These are phyloP conservation scores for Coleophoma eucalyptorum DNA, from an alignment of 2,329 filamentous ascomycete species.

Conservation along the genomic window DNA sequence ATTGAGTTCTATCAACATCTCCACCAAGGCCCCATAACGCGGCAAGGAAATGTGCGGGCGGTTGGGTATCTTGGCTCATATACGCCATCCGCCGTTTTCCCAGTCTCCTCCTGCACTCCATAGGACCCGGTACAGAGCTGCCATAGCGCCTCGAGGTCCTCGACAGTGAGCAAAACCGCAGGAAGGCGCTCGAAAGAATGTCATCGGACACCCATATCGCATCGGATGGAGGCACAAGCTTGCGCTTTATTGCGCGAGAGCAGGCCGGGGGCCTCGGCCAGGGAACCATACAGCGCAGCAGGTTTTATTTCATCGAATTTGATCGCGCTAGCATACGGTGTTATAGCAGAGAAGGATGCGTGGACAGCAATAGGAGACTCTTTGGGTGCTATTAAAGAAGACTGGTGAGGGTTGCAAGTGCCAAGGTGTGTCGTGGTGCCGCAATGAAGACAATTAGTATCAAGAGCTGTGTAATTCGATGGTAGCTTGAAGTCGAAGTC, in stretches of 20 bases:
- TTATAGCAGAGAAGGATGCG: no score
- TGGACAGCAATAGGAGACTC: no score
- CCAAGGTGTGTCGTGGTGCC: no score
- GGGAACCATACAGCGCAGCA: not conserved
- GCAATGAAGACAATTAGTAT: no score
- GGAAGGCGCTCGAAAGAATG: constrained; percentile 45
- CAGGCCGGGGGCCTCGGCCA: constrained; percentile 38
- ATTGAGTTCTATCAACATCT: constrained; percentile 19
- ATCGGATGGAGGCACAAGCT: constrained; percentile 33
- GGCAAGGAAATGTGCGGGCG: constrained; percentile 8
- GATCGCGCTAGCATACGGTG: not conserved
- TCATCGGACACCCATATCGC: constrained; percentile 58
- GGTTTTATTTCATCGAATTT: not conserved
- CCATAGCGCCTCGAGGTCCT: constrained; percentile 25
- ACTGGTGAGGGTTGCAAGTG: no score
- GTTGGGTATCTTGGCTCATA: constrained; percentile 15
- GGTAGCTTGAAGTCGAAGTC: no score
- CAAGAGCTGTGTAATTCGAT: no score
- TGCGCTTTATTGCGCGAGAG: constrained; percentile 43
- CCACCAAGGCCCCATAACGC: constrained; percentile 17
- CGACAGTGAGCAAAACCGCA: constrained; percentile 35
- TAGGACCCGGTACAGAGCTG: constrained; percentile 29
- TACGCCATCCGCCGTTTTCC: constrained; percentile 28
- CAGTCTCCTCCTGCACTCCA: constrained; percentile 26
- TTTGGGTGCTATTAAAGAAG: no score